Conservation (phyloP, 2,329 filamentous ascomycete species). For the Bipolaris gigantea region DNA sequence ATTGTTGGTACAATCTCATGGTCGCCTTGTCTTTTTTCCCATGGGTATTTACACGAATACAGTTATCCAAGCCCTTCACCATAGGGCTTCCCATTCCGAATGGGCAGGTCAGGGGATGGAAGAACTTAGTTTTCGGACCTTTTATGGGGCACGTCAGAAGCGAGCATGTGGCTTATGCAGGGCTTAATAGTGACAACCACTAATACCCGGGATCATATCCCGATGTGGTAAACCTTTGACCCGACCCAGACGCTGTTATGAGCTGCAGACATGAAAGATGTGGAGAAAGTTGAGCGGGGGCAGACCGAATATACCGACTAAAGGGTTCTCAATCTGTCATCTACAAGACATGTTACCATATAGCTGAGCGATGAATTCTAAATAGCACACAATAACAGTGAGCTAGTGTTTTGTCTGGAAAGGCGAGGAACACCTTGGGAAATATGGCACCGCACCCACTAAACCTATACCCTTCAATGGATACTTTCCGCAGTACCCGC, state of each 20-base stretch:
- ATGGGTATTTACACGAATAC: neutral
- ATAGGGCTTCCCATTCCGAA: neutral
- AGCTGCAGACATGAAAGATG: neutral
- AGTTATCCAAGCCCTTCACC: neutral
- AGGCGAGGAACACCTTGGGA: neutral
- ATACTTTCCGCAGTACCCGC: neutral
- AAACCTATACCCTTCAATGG: neutral
- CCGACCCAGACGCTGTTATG: neutral
- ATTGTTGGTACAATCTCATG: neutral
- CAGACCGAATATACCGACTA: neutral
- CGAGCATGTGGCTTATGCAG: slow-evolving; percentile 5
- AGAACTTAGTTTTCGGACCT: neutral
- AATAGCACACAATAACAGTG: neutral
- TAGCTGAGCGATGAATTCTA: neutral
- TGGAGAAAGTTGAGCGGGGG: neutral
- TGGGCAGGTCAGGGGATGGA: neutral
- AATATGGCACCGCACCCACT: neutral
- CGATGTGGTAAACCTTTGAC: slow-evolving; percentile 1
- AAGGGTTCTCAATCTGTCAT: neutral
- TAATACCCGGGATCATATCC: slow-evolving; percentile 5
- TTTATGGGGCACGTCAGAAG: slow-evolving; percentile 7
- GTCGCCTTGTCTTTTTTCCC: neutral
- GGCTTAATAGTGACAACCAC: slow-evolving; percentile 3
- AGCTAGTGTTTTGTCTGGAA: neutral
- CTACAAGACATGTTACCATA: neutral